Evolutionary conservation across 352 stramenopile genomes (phyloP), one percentile per base, ranked within the genome.

Genomic region (Lagenidium sp.): DNA sequence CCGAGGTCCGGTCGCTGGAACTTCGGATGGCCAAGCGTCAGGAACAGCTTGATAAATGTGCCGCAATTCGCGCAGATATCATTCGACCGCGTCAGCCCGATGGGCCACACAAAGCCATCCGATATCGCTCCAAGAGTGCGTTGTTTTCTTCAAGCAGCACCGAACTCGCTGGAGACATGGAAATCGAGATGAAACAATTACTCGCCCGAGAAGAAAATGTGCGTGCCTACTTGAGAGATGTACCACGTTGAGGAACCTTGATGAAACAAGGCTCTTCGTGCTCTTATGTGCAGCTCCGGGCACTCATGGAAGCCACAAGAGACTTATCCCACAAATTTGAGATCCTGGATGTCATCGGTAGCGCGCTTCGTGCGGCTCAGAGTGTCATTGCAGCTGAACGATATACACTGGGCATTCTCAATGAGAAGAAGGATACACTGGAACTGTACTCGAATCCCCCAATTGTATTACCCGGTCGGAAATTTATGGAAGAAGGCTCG

Each of bases 381-480:
- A 63, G 62, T 7, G 61, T 77, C 13, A 59, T 85, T 12, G 37
- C 46, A 2, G 73, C 73, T 7, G 69, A 82, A 30, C 75, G 69
- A 20, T 83, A 78, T 45, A 80, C 69, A 3, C 41, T 85, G 0
- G 73, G 67, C 1, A 65, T 85, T 10, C 49, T 77, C 13, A 82
- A 70, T 31, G 73, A 82, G 23, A 82, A 80, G 44, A 82, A 77
- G 41, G 65, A 80, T 22, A 48, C 58, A 29, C 53, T 87, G 4
- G 65, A 78, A 15, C 43, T 87, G 18, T 80, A 72, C 42, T 87
- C 70, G 3, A 87, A 82, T 21, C 65, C 68, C 15, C 68, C 69
- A 0, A 55, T 87, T 18, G 52, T 57, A 1, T 47, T 80, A 8
- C 54, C 60, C 0, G 61, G 69, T 12, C 63, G 77, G 19, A 45